Evolutionary conservation across 805 yeast genomes (phyloP).

Genomic region (Saturnispora quitensis): DNA sequence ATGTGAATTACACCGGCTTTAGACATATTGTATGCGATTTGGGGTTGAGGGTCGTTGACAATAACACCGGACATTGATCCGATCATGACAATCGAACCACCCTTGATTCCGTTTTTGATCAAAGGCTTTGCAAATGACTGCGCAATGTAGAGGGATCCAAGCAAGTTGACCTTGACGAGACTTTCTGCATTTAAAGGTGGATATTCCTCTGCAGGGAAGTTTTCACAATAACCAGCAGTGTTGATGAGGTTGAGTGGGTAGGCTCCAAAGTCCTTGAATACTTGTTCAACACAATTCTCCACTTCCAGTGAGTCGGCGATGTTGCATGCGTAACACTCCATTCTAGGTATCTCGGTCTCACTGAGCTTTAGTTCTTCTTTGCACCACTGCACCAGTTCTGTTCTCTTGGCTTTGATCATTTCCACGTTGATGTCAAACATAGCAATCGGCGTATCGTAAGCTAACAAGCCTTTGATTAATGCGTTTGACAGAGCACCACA

Average conservation of each 20-base stretch:
- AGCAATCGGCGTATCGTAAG: conserved; percentile 73
- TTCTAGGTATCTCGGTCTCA: conserved; percentile 26
- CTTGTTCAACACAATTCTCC: conserved; percentile 44
- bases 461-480: conserved; percentile 54
- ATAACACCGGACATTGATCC: conserved; percentile 78
- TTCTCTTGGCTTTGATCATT: conserved; percentile 42
- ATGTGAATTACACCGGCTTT: conserved; percentile 82
- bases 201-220: conserved; percentile 68
- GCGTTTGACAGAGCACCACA: conserved; percentile 70
- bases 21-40: conserved; percentile 73
- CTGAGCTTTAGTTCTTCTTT: conserved; percentile 21
- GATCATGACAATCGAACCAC: conserved; percentile 57
- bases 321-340: conserved; percentile 66
- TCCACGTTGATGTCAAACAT: conserved; percentile 59
- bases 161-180: conserved; percentile 58
- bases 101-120: conserved; percentile 41
- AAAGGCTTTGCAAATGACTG: conserved; percentile 64
- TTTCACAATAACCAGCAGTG: conserved; percentile 82
- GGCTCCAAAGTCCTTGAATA: conserved; percentile 47
- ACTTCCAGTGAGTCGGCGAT: conserved; percentile 57
- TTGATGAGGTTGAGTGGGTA: conserved; percentile 60
- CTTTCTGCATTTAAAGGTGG: conserved; percentile 63
- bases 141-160: conserved; percentile 70
- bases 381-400: conserved; percentile 29
- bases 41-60: conserved; percentile 74